A percentile compares a stretch with the other conserved stretches of the same genome.
These are phyloP conservation scores for Phytophthora sp. DNA, from an alignment of 352 stramenopile species.

Conservation along the genomic window DNA sequence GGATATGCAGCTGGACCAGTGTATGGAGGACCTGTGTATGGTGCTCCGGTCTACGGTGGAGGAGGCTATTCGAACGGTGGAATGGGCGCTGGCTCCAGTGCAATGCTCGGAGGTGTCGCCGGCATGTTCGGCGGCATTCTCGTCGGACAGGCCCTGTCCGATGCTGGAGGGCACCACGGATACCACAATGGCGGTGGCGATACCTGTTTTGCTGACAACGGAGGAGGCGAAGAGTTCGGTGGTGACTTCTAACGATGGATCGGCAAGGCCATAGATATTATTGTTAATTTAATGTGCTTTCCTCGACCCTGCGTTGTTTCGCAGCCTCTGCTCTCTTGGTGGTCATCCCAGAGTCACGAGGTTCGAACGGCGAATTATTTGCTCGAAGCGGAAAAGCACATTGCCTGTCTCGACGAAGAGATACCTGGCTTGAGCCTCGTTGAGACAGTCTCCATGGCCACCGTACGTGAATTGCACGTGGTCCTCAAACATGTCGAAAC, in stretches of 20 bases:
- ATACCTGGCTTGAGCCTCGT: slow-evolving; percentile 43
- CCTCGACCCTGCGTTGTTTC: no score
- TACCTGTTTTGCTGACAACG: slow-evolving; percentile 10
- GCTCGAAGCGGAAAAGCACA: slow-evolving; percentile 51
- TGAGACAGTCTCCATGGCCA: slow-evolving; percentile 39
- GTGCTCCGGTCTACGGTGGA: slow-evolving; percentile 11
- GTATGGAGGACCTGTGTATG: slow-evolving; percentile 18
- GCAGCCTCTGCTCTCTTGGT: neutral
- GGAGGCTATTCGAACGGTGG: slow-evolving; percentile 22
- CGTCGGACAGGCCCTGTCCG: slow-evolving; percentile 18
- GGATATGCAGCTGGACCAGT: slow-evolving; percentile 5
- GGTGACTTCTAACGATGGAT: slow-evolving; percentile 34
- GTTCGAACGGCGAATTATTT: slow-evolving; percentile 39
- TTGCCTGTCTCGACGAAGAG: slow-evolving; percentile 46
- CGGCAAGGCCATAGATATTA: slow-evolving; percentile 1
- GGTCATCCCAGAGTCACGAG: slow-evolving; percentile 32
- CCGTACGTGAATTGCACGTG: slow-evolving; percentile 52
- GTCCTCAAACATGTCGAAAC: slow-evolving; percentile 42
- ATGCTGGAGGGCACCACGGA: slow-evolving; percentile 13
- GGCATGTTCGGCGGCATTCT: slow-evolving; percentile 34
- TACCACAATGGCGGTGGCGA: slow-evolving; percentile 3
- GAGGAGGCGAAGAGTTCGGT: slow-evolving; percentile 34
- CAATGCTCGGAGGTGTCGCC: slow-evolving; percentile 32
- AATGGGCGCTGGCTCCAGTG: slow-evolving; percentile 29
- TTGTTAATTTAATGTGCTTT: no score